Percentiles rank a stretch among this genome's conserved stretches.
Conservation (phyloP, 805 yeast genomes). For the Ogataea glucozyma region DNA sequence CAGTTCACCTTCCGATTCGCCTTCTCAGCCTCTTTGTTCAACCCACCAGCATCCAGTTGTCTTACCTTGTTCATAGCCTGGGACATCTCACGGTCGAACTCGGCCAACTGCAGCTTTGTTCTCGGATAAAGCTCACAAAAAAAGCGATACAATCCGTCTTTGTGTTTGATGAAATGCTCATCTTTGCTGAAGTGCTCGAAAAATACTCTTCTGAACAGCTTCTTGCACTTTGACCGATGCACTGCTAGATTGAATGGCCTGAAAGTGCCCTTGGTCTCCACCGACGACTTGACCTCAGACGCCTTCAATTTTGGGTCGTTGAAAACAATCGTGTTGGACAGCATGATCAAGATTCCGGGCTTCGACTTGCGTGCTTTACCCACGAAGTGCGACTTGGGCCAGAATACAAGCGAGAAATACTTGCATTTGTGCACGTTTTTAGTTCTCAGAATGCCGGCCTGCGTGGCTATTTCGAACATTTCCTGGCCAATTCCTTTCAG, state of each 20-base stretch:
- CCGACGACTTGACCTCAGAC: background rate
- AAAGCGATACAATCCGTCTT: constrained; percentile 32
- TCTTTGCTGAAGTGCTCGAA: constrained; percentile 19
- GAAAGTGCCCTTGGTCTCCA: constrained; percentile 1
- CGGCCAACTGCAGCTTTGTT: constrained; percentile 14
- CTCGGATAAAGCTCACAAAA: constrained; percentile 14
- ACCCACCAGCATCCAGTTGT: constrained; percentile 1
- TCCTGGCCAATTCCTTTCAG: constrained; percentile 29
- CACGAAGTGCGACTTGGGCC: constrained; percentile 24
- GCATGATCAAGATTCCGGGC: constrained; percentile 30
- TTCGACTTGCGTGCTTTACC: constrained; percentile 34
- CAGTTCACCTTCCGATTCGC: constrained; percentile 22
- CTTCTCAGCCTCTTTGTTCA: constrained; percentile 11
- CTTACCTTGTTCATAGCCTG: constrained; percentile 22
- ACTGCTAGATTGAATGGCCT: constrained; percentile 30
- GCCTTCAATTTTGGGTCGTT: constrained; percentile 17
- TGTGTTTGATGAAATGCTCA: constrained; percentile 4
- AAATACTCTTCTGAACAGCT: constrained; percentile 22
- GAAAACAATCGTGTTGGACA: constrained; percentile 23
- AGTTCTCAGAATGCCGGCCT: constrained; percentile 9
- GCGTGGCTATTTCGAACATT: constrained; percentile 17
- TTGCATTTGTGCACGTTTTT: constrained; percentile 21
- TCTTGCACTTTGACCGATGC: constrained; percentile 24
- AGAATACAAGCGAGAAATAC: constrained; percentile 26
- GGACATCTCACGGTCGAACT: constrained; percentile 17